Percentiles rank a stretch among this genome's conserved stretches.
Evolutionary conservation across 371 early-diverging fungal species (phyloP).

Genomic region (Lichtheimia corymbifera): DNA sequence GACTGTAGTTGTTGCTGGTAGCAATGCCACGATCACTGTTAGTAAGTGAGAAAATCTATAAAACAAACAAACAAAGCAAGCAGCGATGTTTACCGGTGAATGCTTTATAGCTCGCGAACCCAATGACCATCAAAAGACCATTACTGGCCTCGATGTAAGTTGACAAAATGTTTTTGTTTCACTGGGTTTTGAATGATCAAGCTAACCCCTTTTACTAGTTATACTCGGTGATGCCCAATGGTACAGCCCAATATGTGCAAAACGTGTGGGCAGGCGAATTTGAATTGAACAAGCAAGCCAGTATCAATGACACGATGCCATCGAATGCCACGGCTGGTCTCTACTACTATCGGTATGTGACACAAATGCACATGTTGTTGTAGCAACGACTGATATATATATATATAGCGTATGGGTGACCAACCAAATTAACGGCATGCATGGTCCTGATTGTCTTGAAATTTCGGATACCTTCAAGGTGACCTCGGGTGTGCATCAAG

Average conservation of each 20-base stretch:
- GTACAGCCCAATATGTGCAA: constrained; percentile 42
- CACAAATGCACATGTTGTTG: neutral
- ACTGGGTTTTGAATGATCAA: neutral
- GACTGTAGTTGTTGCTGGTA: constrained; percentile 37
- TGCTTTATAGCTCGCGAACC: constrained; percentile 12
- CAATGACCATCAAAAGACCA: constrained; percentile 32
- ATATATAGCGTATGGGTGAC: constrained; percentile 46
- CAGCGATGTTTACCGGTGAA: no score
- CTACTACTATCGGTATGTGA: constrained; percentile 50
- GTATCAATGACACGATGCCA: constrained; percentile 35
- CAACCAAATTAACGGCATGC: constrained; percentile 41
- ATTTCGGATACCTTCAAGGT: constrained; percentile 65
- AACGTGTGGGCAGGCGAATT: constrained; percentile 48
- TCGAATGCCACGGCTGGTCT: constrained; percentile 35
- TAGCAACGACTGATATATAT: neutral
- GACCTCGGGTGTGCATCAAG: constrained; percentile 54
- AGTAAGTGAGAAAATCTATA: constrained; percentile 14
- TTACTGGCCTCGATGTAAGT: constrained; percentile 52
- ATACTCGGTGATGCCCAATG: constrained; percentile 34
- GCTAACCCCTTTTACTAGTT: neutral
- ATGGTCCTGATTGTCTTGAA: constrained; percentile 52
- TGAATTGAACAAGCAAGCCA: constrained; percentile 30
- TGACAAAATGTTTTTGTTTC: neutral
- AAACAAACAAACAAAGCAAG: no score
- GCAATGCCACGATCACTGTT: constrained; percentile 32